Evolutionary conservation across 1,284 basidiomycete genomes (phyloP).

Genomic region (Irpex sp.): DNA sequence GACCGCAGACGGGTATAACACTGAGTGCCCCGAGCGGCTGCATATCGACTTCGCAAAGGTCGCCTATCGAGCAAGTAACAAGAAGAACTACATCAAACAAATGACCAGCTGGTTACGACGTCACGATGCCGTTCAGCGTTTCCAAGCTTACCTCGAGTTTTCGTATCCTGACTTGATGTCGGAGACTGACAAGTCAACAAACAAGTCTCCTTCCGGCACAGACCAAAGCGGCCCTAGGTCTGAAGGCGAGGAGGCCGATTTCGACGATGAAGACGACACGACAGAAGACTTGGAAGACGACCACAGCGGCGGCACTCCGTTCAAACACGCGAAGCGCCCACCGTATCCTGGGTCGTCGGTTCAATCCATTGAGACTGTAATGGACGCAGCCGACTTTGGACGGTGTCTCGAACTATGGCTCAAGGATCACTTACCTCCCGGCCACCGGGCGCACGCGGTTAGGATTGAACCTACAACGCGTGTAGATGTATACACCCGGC

Average conservation of each 20-base stretch:
- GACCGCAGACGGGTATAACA: constrained; percentile 20
- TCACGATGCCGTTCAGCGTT: constrained; percentile 10
- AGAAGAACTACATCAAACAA: constrained; percentile 16
- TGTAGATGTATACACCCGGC: not conserved
- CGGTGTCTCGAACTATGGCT: not conserved
- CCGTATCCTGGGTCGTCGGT: not conserved
- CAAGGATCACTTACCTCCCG: not conserved
- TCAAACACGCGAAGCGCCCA: not conserved
- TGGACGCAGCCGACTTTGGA: not conserved
- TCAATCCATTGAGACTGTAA: not conserved
- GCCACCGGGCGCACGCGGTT: not conserved
- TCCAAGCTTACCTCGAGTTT: constrained; percentile 2
- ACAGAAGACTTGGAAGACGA: not conserved
- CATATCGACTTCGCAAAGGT: constrained; percentile 24
- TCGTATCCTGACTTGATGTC: no score
- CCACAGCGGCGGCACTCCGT: not conserved
- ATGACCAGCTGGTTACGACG: constrained; percentile 19
- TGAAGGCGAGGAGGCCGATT: not conserved
- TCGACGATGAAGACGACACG: not conserved
- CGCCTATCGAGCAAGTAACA: constrained; percentile 18
- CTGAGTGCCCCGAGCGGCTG: constrained; percentile 20
- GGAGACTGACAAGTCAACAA: no score
- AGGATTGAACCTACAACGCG: not conserved
- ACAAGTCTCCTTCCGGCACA: no score
- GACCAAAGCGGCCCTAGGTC: no score